phyloP scores from a whole-genome alignment of 441 rosid species.

The Pelargonium myrrhifolium region DNA sequence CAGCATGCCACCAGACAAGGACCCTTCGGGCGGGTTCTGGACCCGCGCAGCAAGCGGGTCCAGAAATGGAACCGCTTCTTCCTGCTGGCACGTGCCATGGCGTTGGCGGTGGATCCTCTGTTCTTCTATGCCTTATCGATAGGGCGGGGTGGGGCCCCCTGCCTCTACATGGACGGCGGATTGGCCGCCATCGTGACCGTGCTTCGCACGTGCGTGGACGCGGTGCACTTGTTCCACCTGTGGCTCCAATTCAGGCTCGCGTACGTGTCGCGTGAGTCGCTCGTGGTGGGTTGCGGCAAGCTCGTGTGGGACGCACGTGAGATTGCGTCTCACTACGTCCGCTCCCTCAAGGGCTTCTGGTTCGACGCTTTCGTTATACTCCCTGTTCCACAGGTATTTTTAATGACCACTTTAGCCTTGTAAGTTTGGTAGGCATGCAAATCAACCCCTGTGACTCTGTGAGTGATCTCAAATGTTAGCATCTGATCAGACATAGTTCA shows the following conservation, averaged over 20 bases:
- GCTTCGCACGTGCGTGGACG: constrained; percentile 51
- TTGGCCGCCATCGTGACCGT: constrained; percentile 45
- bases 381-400: constrained; percentile 70
- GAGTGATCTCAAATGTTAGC: too few relatives aligned
- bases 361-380: constrained; percentile 58
- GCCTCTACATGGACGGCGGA: constrained; percentile 52
- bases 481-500: too few relatives aligned
- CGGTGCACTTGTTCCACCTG: constrained; percentile 43
- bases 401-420: too few relatives aligned
- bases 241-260: constrained; percentile 63
- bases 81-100: constrained; percentile 52
- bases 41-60: constrained; percentile 51
- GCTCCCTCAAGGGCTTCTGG: constrained; percentile 57
- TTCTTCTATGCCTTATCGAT: constrained; percentile 52
- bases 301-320: constrained; percentile 66
- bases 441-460: too few relatives aligned
- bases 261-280: constrained; percentile 57
- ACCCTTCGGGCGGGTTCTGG: constrained; percentile 33
- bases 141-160: constrained; percentile 42
- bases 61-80: constrained; percentile 53
- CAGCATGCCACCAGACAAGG: constrained; percentile 13
- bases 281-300: constrained; percentile 62
- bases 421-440: too few relatives aligned
- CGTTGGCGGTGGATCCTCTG: constrained; percentile 54
- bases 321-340: constrained; percentile 44